Percentiles rank a stretch among this genome's conserved stretches.
phyloP scores from a whole-genome alignment of 2,329 filamentous ascomycete genomes.

The Pseudogymnoascus sp. region DNA sequence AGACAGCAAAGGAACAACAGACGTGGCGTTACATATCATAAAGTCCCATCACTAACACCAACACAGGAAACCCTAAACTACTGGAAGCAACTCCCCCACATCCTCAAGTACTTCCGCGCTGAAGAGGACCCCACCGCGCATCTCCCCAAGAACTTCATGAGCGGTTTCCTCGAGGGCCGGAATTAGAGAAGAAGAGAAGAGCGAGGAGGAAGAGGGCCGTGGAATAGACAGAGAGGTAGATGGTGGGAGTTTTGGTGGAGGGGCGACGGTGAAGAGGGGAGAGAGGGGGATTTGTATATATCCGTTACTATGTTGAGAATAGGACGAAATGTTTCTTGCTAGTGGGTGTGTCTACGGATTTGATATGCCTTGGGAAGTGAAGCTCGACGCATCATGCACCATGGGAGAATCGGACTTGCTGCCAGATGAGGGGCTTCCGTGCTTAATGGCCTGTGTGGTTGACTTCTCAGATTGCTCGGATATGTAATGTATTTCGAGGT shows the following conservation, averaged over 20 bases:
- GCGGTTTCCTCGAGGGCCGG: constrained; percentile 77
- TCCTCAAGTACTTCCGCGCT: constrained; percentile 93
- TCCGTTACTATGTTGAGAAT: background rate
- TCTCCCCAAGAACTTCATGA: constrained; percentile 85
- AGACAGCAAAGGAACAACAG: background rate
- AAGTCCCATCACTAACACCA: background rate
- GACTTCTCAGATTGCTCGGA: background rate
- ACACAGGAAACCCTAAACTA: constrained; percentile 92
- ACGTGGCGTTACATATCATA: background rate
- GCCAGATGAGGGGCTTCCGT: background rate
- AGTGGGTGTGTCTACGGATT: background rate
- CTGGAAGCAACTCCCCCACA: constrained; percentile 94
- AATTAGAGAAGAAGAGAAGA: background rate
- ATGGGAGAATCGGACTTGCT: background rate
- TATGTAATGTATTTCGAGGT: background rate
- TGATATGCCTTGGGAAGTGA: background rate
- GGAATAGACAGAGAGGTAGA: background rate
- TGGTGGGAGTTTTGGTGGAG: background rate
- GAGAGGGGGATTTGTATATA: background rate
- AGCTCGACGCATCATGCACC: background rate
- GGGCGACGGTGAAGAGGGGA: background rate
- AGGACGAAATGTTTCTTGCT: background rate
- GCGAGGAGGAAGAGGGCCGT: background rate
- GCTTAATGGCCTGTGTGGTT: background rate
- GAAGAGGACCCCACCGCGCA: constrained; percentile 72